phyloP scores from a whole-genome alignment of 2,329 filamentous ascomycete genomes.

The Cladophialophora bantiana region DNA sequence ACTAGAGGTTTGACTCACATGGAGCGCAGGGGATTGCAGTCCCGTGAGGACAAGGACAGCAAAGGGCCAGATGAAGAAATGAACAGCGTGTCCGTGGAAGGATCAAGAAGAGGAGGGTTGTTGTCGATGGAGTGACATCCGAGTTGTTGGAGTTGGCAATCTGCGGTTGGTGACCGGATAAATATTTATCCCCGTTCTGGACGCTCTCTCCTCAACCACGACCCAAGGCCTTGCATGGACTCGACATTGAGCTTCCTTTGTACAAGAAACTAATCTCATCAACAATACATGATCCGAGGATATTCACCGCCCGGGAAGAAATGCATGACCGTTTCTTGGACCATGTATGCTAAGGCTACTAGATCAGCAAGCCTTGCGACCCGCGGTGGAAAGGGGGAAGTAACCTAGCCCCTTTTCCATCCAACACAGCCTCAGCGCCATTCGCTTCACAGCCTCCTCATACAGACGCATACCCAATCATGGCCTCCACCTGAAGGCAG shows the following conservation, averaged over 20 bases:
- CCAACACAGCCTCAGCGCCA: background rate
- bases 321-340: background rate
- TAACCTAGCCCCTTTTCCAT: slow-evolving; percentile 75
- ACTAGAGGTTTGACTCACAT: slow-evolving; percentile 63
- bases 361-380: background rate
- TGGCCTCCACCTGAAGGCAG: slow-evolving; percentile 67
- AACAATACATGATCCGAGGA: background rate
- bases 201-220: no score
- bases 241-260: no score
- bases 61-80: background rate
- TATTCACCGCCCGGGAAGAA: background rate
- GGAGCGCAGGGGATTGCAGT: background rate
- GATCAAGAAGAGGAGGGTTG: background rate
- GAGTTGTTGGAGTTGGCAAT: no score
- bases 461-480: slow-evolving; percentile 14
- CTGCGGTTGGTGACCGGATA: no score
- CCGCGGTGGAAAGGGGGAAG: slow-evolving; percentile 70
- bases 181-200: no score
- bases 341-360: background rate
- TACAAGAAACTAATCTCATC: background rate
- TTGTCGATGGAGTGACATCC: no score
- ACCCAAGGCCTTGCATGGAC: no score
- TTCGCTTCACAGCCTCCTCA: background rate
- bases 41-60: no score
- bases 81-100: background rate